Conservation (phyloP, 306 rosid genomes). For the Datisca glomerata region DNA sequence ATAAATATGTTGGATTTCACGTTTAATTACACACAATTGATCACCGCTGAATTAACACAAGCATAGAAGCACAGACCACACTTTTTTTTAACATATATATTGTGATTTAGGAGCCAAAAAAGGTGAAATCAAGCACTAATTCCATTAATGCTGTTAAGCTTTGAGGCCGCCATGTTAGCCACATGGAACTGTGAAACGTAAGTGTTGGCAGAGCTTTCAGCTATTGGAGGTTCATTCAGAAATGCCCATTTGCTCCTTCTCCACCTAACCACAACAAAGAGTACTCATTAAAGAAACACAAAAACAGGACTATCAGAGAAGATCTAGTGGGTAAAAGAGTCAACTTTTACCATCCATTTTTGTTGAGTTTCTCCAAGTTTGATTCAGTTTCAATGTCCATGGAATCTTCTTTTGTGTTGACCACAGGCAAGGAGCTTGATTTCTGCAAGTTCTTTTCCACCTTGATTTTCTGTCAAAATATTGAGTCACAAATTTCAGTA, state of each 20-base stretch:
- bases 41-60: no score
- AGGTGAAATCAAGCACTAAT: slow-evolving; percentile 23
- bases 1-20: no score
- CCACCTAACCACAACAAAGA: slow-evolving; percentile 43
- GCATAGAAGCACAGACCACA: no score
- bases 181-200: slow-evolving; percentile 51
- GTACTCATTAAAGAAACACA: neutral
- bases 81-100: no score
- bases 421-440: slow-evolving; percentile 23
- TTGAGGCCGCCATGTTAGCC: slow-evolving; percentile 21
- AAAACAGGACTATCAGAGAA: neutral
- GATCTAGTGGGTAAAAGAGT: neutral
- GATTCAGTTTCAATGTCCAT: slow-evolving; percentile 13
- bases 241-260: slow-evolving; percentile 78
- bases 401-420: slow-evolving; percentile 7
- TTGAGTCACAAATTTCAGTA: neutral
- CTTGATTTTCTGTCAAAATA: slow-evolving; percentile 9
- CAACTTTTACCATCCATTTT: slow-evolving; percentile 46
- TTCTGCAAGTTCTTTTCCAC: slow-evolving; percentile 16
- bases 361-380: slow-evolving; percentile 29
- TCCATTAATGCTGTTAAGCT: slow-evolving; percentile 14
- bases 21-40: no score
- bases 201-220: slow-evolving; percentile 35
- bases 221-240: slow-evolving; percentile 64
- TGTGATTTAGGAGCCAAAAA: no score